A percentile compares a stretch with the other conserved stretches of the same genome.
These are phyloP conservation scores for Fomitiporia mediterranea DNA, from an alignment of 1,284 basidiomycete genomes.

Conservation along the genomic window DNA sequence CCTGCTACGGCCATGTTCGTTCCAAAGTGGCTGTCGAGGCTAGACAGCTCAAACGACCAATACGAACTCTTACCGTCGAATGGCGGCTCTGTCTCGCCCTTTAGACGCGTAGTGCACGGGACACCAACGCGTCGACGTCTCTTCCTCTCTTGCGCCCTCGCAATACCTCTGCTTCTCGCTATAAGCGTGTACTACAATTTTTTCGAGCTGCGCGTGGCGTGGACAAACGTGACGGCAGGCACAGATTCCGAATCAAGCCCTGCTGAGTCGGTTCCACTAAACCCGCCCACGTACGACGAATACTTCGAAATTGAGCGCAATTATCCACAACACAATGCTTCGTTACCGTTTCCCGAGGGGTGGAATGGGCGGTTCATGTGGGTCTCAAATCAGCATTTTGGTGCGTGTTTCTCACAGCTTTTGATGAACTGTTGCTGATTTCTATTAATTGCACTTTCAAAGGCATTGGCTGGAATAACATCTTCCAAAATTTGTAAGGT, in stretches of 20 bases:
- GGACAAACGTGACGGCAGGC: not conserved
- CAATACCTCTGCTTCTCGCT: conserved; percentile 4
- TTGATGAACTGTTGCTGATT: not conserved
- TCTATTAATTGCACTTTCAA: too few species aligned
- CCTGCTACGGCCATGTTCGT: not conserved
- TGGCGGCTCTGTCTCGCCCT: not conserved
- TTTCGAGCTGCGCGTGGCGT: not conserved
- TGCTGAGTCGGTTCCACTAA: too few species aligned
- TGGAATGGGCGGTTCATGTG: conserved; percentile 19
- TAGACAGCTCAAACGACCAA: not conserved
- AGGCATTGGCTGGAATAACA: conserved; percentile 15
- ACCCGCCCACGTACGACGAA: conserved; percentile 9
- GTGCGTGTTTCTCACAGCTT: not conserved
- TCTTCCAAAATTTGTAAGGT: conserved; percentile 8
- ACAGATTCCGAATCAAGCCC: not conserved
- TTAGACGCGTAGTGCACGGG: not conserved
- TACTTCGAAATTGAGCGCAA: conserved; percentile 17
- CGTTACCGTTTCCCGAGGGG: conserved; percentile 22
- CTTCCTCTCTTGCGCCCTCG: not conserved
- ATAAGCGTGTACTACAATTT: not conserved
- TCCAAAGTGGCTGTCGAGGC: not conserved
- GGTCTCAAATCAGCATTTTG: conserved; percentile 19
- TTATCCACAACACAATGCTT: conserved; percentile 21
- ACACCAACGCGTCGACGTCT: conserved; percentile 1
- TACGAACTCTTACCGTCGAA: conserved; percentile 7